Evolutionary conservation across 306 rosid species (phyloP), one percentile per base, ranked within the genome.

Genomic region (Bauhinia variegata): DNA sequence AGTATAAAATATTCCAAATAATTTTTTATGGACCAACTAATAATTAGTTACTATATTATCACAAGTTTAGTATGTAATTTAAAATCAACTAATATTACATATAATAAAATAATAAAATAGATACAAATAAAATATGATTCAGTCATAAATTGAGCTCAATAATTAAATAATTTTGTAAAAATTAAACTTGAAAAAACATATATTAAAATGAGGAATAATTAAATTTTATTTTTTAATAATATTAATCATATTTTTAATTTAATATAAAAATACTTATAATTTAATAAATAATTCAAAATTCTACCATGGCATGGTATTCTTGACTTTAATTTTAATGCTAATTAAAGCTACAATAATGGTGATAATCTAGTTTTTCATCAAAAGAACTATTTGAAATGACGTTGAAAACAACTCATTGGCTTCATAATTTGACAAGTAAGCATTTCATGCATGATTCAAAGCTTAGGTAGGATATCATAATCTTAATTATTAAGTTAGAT

Each of bases 381-480:
- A 59, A 16, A 63, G 32, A 18, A 64, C 32, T 44, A 31, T 43
- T 8, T 10, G 16, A 18, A 33, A 1, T 1, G 54, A 39, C 52
- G 54, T 33, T 50, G 57, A 16, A 51, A 73, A 33, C 34, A 53
- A 73, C 67, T 79, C 30, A 64, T 41, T 47, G 10, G 28, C 47
- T 44, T 46, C 59, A 60, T 39, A 8, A 47, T 58, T 48, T 70
- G 63, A 58, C 74, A 61, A 63, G 13, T 13, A 30, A 28, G 28
- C 15, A 13, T 51, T 61, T 49, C 67, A 10, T 67, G 49, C 67
- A 76, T 68, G 62, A 52, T 64, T 53, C 11, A 38, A 43, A 67
- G 58, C 80, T 75, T 79, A 18, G 37, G 58, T 5, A 11, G 63
- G 31, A 79, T 70, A 77, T 14, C 44, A 60, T 16, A 73, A 63